Conservation (phyloP, 208 protist species). For the Leishmania guyanensis region DNA sequence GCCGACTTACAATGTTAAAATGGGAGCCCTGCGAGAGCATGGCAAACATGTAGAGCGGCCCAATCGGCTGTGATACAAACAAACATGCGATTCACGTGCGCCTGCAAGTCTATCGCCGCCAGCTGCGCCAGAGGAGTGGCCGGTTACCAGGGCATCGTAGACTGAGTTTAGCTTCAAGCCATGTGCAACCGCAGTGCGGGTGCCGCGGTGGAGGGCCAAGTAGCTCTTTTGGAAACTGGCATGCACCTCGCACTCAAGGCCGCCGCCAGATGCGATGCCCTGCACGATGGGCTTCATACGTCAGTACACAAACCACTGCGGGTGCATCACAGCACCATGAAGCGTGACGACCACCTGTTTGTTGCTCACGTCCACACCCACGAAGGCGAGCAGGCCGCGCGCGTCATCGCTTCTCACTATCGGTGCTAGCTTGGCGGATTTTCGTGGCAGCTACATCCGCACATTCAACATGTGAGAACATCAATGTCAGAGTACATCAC, state of each 20-base stretch:
- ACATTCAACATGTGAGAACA: not conserved
- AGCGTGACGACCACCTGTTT: slow-evolving; percentile 37
- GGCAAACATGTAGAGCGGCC: slow-evolving; percentile 55
- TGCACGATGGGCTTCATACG: slow-evolving; percentile 22
- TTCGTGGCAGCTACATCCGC: not conserved
- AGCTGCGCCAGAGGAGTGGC: slow-evolving; percentile 60
- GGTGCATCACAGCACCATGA: slow-evolving; percentile 34
- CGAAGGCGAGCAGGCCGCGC: not conserved
- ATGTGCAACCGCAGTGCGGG: slow-evolving; percentile 11
- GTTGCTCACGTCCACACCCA: slow-evolving; percentile 6
- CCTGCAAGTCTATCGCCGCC: slow-evolving; percentile 36
- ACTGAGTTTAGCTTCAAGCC: slow-evolving; percentile 22
- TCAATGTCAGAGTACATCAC: not conserved
- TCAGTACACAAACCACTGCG: slow-evolving; percentile 47
- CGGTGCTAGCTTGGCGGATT: not conserved
- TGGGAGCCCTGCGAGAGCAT: slow-evolving; percentile 28
- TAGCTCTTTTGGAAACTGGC: slow-evolving; percentile 40
- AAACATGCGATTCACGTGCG: slow-evolving; percentile 2
- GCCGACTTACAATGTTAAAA: slow-evolving; percentile 39
- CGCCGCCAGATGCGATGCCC: slow-evolving; percentile 24
- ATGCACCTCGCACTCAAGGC: slow-evolving; percentile 36
- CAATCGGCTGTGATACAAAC: not conserved
- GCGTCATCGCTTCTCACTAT: not conserved
- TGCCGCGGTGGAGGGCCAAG: slow-evolving; percentile 17
- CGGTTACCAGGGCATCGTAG: slow-evolving; percentile 41